Evolutionary conservation across 1,139 yeast genomes (phyloP).

Genomic region (Saccharomyces uvarum): DNA sequence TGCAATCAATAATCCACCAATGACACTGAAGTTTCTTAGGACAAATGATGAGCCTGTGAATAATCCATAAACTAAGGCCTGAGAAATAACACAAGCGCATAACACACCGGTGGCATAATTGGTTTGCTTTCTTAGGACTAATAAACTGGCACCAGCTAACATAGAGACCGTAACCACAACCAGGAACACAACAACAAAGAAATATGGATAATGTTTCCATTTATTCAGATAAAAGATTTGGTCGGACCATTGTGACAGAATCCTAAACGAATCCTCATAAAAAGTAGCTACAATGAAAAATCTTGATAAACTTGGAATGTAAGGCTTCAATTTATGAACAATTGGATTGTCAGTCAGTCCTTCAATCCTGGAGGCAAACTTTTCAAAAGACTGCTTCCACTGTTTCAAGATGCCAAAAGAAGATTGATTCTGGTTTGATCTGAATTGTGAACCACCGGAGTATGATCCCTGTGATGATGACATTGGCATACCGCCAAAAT

Average conservation of each 20-base stretch:
- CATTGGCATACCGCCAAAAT: conserved; percentile 1
- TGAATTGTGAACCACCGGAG: not conserved
- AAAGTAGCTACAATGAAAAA: conserved; percentile 90
- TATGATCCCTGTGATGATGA: not conserved
- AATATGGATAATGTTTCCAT: conserved; percentile 72
- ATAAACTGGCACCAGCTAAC: conserved; percentile 64
- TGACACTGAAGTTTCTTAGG: conserved; percentile 78
- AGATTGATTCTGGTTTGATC: not conserved
- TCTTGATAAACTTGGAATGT: conserved; percentile 80
- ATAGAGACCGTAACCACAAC: conserved; percentile 58
- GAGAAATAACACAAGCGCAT: conserved; percentile 65
- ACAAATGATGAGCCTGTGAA: conserved; percentile 76
- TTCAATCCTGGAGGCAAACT: conserved; percentile 31
- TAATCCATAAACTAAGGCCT: conserved; percentile 85
- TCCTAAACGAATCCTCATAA: conserved; percentile 81
- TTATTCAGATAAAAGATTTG: conserved; percentile 80
- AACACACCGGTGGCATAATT: conserved; percentile 67
- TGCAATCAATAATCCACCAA: conserved; percentile 88
- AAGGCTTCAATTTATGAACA: conserved; percentile 46
- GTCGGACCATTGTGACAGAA: conserved; percentile 82
- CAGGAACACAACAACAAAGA: conserved; percentile 68
- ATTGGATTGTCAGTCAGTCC: conserved; percentile 35
- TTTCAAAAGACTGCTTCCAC: conserved; percentile 21
- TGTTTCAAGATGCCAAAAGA: not conserved
- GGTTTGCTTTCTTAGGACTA: conserved; percentile 64